Base-by-base conservation (phyloP, 179 eudicot species). In the Nepenthes alata region DNA sequence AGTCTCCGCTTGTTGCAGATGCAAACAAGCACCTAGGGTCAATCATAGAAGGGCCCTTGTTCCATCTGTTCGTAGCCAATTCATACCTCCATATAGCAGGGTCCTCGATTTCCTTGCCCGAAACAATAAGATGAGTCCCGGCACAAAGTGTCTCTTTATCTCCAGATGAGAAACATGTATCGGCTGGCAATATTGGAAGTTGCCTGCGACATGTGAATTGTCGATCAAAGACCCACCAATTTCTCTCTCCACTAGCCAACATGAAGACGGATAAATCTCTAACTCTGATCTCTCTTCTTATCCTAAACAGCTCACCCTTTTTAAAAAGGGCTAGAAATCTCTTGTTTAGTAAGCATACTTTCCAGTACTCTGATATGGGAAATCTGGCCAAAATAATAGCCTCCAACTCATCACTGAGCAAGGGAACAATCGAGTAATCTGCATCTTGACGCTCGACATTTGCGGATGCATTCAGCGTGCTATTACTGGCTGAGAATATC, bases 391-490 rank as follows among this genome's bases (percentile, higher is more conserved):
- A 69, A 55, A 82, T 70, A 35, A 67, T 60, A 55, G 15, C 53
- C 69, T 82, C 83, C 59, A 81, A 57, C 53, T 85, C 95, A 52
- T 70, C 64, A 47, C 50, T 55, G n/a, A 70, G 62, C 10, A 61
- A 67, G 52, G 67, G 57, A 36, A 38, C 11, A 57, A 37, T 15
- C 41, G 61, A 47, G 69, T 85, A 83, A 87, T 87, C 91, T 85
- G 95, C 91, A 85, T 87, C 95, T 87, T 85, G 84, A 81, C 81
- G 63, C 77, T 75, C 52, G 50, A 52, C 52, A 62, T 66, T 61
- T 15, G 69, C 65, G 14, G 73, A 59, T 35, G 53, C 55, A 59
- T 55, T 63, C 53, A 45, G 67, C 59, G 61, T 16, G 15, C 67
- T 35, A 52, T 36, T 14, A 59, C 55, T 8, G 14, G 62, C 37